Evolutionary conservation across 2,329 filamentous ascomycete species (phyloP).

Genomic region (Penicillium sp.): DNA sequence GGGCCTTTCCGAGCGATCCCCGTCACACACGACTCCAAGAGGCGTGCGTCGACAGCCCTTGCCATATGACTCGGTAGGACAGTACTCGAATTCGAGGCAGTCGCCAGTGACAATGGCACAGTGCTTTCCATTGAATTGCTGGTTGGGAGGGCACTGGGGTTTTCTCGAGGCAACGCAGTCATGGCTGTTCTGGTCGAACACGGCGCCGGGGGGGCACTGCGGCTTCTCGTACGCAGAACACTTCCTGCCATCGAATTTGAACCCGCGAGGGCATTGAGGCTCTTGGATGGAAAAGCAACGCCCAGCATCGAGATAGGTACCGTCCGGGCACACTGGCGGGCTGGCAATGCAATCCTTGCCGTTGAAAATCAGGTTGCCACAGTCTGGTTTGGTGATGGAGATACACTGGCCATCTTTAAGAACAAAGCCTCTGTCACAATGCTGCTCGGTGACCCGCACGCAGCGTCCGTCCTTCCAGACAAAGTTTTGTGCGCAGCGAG

Average conservation of each 20-base stretch:
- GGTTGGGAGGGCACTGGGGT: neutral
- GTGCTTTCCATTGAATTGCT: neutral
- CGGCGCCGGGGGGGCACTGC: neutral
- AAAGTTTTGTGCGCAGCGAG: neutral
- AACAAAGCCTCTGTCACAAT: neutral
- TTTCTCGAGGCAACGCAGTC: neutral
- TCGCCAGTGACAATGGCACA: neutral
- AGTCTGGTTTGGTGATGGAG: neutral
- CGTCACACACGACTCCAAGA: neutral
- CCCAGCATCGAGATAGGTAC: neutral
- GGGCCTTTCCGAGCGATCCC: neutral
- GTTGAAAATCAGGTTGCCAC: neutral
- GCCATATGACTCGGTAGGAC: neutral
- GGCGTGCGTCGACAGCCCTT: neutral
- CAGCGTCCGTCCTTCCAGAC: neutral
- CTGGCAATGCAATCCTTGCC: neutral
- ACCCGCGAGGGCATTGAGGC: neutral
- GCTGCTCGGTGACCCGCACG: neutral
- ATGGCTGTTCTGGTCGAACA: neutral
- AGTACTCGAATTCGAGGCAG: neutral
- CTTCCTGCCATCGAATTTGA: neutral
- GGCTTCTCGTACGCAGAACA: neutral
- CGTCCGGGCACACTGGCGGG: neutral
- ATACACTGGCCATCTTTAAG: neutral
- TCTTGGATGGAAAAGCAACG: neutral